phyloP scores from a whole-genome alignment of 2,329 filamentous ascomycete species.

The Bipolaris cookei region DNA sequence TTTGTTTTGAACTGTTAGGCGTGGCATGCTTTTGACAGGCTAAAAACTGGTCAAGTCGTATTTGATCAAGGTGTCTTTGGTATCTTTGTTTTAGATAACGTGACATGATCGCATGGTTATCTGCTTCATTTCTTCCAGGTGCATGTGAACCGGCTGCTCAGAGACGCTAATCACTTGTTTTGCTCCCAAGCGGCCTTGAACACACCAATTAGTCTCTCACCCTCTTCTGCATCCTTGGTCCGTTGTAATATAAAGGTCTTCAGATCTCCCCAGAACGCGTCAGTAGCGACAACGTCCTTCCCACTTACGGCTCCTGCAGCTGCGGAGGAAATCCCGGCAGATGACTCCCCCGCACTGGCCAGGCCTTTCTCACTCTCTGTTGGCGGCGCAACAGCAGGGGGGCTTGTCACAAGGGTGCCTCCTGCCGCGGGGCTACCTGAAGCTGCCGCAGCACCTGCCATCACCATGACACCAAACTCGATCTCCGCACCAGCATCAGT shows the following conservation, averaged over 20 bases:
- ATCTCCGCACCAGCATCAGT: conserved; percentile 62
- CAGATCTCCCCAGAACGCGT: conserved; percentile 87
- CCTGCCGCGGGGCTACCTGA: conserved; percentile 45
- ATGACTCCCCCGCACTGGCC: conserved; percentile 13
- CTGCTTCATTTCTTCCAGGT: background rate
- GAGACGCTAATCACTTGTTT: conserved; percentile 22
- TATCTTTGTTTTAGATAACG: conserved; percentile 14
- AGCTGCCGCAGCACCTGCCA: conserved; percentile 64
- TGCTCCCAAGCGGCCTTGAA: conserved; percentile 76
- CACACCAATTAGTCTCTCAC: conserved; percentile 66
- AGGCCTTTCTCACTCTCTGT: conserved; percentile 59
- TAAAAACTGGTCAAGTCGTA: conserved; percentile 32
- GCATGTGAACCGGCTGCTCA: background rate
- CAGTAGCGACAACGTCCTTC: conserved; percentile 67
- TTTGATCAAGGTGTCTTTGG: conserved; percentile 27
- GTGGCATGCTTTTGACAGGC: conserved; percentile 21
- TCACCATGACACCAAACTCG: conserved; percentile 87
- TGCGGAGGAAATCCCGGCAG: conserved; percentile 29
- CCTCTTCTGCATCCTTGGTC: conserved; percentile 71
- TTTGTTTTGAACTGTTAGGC: conserved; percentile 22
- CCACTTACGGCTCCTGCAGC: conserved; percentile 58
- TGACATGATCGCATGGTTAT: conserved; percentile 11
- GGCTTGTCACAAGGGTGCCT: conserved; percentile 55
- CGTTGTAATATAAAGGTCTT: conserved; percentile 80
- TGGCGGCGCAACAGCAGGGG: conserved; percentile 58